Base-by-base conservation (phyloP, 2,329 filamentous ascomycete genomes). In the Colletotrichum cuscutae region DNA sequence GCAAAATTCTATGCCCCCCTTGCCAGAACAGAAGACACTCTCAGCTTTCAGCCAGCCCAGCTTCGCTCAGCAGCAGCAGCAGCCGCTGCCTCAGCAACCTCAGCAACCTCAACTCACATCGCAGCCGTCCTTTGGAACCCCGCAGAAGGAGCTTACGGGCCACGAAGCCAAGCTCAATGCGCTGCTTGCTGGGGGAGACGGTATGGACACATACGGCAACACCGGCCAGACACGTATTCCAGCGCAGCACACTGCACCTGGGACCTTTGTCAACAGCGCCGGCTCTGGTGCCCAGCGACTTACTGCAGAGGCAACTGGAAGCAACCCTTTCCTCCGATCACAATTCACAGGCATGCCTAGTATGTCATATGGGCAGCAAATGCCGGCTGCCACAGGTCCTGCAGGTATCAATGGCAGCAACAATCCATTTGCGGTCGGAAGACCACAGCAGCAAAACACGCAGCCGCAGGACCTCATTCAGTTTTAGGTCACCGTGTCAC, bases 171-270 rank as follows among this genome's bases (percentile, higher is more conserved):
- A 90, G 79, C 92, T 99, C 76, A 98, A 98, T 80, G 90, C 93
- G 1, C 90, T 99, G 42, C 90, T 99, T 57, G 90, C 95, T 3
- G 91, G 89, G 28, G 95, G 97, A 76, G 97, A 99, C 70, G 97
- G 97, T 28, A 94, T 97, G 86, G 97, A 99, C 80, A 99, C 97
- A 0, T 99, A 97, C 81, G 97, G 97, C 76, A 99, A 99, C 81
- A 94, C 94, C n/a, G 97, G 97, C 76, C 94, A 98, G 76, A 88
- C 98, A 59, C 95, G 97, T 82, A 97, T 99, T 75, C 97, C 97
- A 1, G 92, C 97, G 2, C 97, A 99, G 81, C 97, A 99, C 82
- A 99, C 97, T 0, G 95, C 97, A 1, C 97, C 97, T 0, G 97
- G 96, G 30, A 97, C 94, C 0, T 99, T 98, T 81, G 93, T 99